Base-by-base conservation (phyloP, 73 alveolate species). In the Uronychia binucleata region DNA sequence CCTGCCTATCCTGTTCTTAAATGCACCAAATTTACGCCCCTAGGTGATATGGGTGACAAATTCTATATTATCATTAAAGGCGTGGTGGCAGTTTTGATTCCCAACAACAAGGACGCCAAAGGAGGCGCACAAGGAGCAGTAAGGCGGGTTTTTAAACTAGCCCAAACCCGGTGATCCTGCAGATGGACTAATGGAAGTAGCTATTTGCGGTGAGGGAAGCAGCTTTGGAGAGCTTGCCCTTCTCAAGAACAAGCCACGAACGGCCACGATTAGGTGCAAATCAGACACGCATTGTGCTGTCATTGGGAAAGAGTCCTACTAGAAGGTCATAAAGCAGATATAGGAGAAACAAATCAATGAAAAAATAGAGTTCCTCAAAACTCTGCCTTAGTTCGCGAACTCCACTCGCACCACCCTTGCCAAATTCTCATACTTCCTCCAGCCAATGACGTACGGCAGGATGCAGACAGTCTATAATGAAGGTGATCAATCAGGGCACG, bases 141-240 rank as follows among this genome's bases (percentile, higher is more conserved):
- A n/a, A 76, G 30, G 33, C 91, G 0, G 88, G 35, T 8, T 74
- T 77, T 46, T 46, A 5, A 46, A 46, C 34, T 78, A 59, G 67
- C n/a, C 19, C n/a, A 80, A 28, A 30, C 57, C 5, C 5, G 30
- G 58, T 28, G 60, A 80, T 25, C 14, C 31, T 26, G 60, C 60
- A 28, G 80, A 34, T 8, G 89, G 89, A 67, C 60, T 81, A 34
- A 81, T 78, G 27, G 87, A 81, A 57, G 90, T 87, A 33, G 88
- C 84, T 27, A 0, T 80, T 28, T 74, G 80, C 30, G 85, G 85
- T 26, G 88, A 86, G 67, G 92, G 93, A 75, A 93, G 89, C 0
- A 90, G 93, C 33, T 93, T 93, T 87, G 97, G 97, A 77, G 97
- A 93, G 86, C 80, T 90, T 34, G 97, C 97, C 57, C 58, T 93